Evolutionary conservation across 495 filamentous ascomycete species (phyloP), one percentile per base, ranked within the genome.

Genomic region (Rhypophila decipiens): DNA sequence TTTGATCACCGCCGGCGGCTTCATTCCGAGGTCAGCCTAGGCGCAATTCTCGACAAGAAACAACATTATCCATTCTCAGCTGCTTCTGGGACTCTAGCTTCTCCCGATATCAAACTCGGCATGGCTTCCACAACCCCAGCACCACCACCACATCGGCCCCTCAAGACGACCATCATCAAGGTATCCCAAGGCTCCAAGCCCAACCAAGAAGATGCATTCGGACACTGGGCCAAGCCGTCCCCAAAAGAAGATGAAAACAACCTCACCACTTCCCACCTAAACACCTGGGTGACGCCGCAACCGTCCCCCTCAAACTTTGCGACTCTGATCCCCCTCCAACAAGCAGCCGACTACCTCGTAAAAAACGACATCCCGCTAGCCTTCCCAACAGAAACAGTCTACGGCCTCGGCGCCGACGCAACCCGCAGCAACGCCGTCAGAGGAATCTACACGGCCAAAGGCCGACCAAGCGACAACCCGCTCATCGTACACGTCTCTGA

Each of bases 381-480:
- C 8, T 99, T 99, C 61, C 94, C 93, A 4, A 99, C 94, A 0
- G 93, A 99, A 68, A 99, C 93, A 5, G 93, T 99, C 9, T 99
- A 99, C 65, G 93, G 93, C 2, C 75, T 99, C 12, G 93, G 90
- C 40, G 93, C 91, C 17, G 93, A 97, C 71, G 94, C 93, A 5
- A 96, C 90, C 23, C 78, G 86, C 58, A 84, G 76, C 40, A 71
- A 66, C 31, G 85, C 91, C n/a, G 91, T 96, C n/a, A 77, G 76
- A 49, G 88, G 87, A 5, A 99, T 99, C 56, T 99, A 90, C 66
- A 70, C 75, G 13, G 90, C 89, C 7, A 99, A 99, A 67, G 84
- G 86, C 42, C 70, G 93, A 38, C 93, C 93, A 13, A 82, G 81
- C 4, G 93, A 99, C 64, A 99, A 99, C 60, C 93, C 93, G 1